Percentiles rank a stretch among this genome's conserved stretches.
Evolutionary conservation across 306 rosid species (phyloP).

Genomic region (Acacia acuminata): DNA sequence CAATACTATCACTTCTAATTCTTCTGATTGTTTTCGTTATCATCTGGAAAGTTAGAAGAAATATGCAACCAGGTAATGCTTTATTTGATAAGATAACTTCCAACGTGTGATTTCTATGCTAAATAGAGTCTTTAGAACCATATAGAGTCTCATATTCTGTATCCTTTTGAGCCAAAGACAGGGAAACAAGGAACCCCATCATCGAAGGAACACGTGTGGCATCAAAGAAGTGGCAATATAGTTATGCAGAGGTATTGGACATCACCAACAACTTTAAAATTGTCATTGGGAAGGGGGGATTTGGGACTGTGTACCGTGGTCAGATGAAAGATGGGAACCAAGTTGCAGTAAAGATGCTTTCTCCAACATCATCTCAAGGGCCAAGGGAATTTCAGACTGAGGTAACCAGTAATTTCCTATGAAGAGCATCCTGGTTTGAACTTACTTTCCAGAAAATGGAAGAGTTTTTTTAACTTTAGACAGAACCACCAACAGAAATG

Average conservation of each 20-base stretch:
- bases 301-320: slow-evolving; percentile 62
- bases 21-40: slow-evolving; percentile 30
- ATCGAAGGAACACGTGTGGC: slow-evolving; percentile 42
- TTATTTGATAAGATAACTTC: slow-evolving; percentile 18
- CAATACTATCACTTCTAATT: slow-evolving; percentile 40
- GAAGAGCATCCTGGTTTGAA: neutral
- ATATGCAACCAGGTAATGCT: slow-evolving; percentile 43
- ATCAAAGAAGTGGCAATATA: slow-evolving; percentile 58
- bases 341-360: slow-evolving; percentile 71
- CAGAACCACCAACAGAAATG: slow-evolving; percentile 25
- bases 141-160: neutral
- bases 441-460: slow-evolving; percentile 8
- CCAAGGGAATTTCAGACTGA: slow-evolving; percentile 71
- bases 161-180: slow-evolving; percentile 27
- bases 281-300: slow-evolving; percentile 69
- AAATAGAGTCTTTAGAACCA: neutral
- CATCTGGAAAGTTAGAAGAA: slow-evolving; percentile 48
- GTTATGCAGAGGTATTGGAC: slow-evolving; percentile 46
- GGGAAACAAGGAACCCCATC: slow-evolving; percentile 30
- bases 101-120: neutral
- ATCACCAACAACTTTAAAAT: slow-evolving; percentile 58
- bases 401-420: slow-evolving; percentile 39
- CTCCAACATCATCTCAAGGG: slow-evolving; percentile 71
- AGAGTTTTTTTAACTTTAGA: slow-evolving; percentile 4
- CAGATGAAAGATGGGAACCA: slow-evolving; percentile 53